Percentiles rank a stretch among this genome's conserved stretches.
Conservation (phyloP, 306 rosid species). For the Styphnolobium japonicum region DNA sequence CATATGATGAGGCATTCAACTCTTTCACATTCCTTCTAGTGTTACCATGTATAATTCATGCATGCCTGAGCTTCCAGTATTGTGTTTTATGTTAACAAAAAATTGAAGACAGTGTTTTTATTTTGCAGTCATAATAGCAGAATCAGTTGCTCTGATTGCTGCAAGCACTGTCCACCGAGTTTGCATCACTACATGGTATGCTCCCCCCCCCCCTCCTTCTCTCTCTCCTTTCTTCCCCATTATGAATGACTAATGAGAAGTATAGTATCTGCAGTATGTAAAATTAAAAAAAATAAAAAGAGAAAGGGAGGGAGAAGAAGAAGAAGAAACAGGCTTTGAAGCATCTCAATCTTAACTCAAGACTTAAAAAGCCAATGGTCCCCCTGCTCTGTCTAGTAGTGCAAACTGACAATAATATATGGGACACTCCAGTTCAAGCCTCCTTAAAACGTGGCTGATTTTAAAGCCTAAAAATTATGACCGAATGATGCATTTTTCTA, state of each 20-base stretch:
- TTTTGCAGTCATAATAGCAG: slow-evolving; percentile 71
- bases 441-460: slow-evolving; percentile 1
- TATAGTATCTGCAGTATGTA: background rate
- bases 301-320: background rate
- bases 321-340: background rate
- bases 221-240: background rate
- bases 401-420: background rate
- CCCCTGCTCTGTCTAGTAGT: background rate
- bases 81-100: background rate
- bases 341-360: background rate
- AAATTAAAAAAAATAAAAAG: background rate
- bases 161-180: slow-evolving; percentile 91
- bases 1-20: background rate
- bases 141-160: slow-evolving; percentile 80
- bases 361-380: background rate
- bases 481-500: background rate
- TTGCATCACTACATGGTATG: slow-evolving; percentile 89
- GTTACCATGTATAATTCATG: background rate
- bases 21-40: background rate
- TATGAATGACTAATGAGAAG: background rate
- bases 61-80: background rate
- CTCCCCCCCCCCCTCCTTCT: background rate
- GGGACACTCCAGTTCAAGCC: background rate
- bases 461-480: background rate
- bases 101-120: background rate